Evolutionary conservation across 257 asterid species (phyloP).

Genomic region (Cinchona pubescens): DNA sequence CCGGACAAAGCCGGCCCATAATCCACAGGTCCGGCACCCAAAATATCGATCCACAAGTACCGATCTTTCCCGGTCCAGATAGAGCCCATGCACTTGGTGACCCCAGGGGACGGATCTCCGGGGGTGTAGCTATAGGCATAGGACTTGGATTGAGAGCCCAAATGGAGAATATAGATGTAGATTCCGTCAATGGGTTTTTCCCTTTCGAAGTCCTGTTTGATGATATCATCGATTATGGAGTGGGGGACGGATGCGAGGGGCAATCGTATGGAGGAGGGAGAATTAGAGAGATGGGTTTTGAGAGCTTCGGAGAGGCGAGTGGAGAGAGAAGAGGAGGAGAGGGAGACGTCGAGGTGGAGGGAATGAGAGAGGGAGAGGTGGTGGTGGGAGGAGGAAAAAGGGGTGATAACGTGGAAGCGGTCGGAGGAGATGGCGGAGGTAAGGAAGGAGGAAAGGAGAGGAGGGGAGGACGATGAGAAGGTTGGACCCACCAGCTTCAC

Average conservation of each 20-base stretch:
- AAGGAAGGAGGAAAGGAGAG: slow-evolving; percentile 61
- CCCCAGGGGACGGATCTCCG: slow-evolving; percentile 78
- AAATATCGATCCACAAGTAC: slow-evolving; percentile 88
- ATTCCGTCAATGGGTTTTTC: slow-evolving; percentile 54
- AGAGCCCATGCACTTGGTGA: slow-evolving; percentile 76
- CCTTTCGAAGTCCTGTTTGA: slow-evolving; percentile 58
- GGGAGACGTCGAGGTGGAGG: slow-evolving; percentile 56
- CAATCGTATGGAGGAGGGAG: slow-evolving; percentile 58
- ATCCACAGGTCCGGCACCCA: slow-evolving; percentile 97
- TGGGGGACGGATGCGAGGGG: slow-evolving; percentile 56
- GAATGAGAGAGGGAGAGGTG: slow-evolving; percentile 74
- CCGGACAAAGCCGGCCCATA: slow-evolving; percentile 92
- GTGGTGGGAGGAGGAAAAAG: slow-evolving; percentile 49
- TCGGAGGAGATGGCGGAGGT: slow-evolving; percentile 71
- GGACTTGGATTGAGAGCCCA: slow-evolving; percentile 51
- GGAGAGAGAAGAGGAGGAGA: slow-evolving; percentile 48
- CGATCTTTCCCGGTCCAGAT: slow-evolving; percentile 89
- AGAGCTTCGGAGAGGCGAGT: slow-evolving; percentile 47
- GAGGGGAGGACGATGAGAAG: slow-evolving; percentile 60
- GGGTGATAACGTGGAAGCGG: slow-evolving; percentile 84
- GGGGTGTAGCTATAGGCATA: slow-evolving; percentile 70
- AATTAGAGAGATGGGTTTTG: slow-evolving; percentile 40
- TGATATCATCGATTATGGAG: slow-evolving; percentile 48
- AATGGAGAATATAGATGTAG: slow-evolving; percentile 66
- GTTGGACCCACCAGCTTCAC: slow-evolving; percentile 74